Evolutionary conservation across 2,329 filamentous ascomycete species (phyloP).

Genomic region (Tolypocladium inflatum): DNA sequence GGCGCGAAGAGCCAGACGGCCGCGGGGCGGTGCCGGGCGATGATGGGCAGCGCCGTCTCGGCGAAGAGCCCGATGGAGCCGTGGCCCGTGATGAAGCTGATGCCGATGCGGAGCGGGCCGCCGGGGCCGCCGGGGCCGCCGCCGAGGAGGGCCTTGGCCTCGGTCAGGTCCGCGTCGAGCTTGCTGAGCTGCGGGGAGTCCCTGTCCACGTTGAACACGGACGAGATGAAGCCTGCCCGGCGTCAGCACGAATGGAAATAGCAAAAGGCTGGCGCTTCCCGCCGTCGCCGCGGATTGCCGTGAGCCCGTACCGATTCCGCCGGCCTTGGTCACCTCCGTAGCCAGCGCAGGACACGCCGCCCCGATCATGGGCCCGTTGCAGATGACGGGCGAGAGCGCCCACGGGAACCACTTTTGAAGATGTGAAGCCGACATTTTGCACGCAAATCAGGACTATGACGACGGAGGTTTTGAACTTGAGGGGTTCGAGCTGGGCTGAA

Average conservation of each 20-base stretch:
- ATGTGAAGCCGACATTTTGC: conserved; percentile 3
- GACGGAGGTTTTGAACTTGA: neutral
- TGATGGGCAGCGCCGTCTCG: conserved; percentile 36
- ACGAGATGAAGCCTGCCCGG: conserved; percentile 21
- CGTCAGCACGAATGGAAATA: neutral
- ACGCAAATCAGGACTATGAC: neutral
- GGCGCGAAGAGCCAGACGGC: conserved; percentile 62
- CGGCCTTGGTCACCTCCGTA: conserved; percentile 27
- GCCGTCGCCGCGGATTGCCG: neutral
- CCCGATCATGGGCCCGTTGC: conserved; percentile 27
- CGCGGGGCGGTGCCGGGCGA: conserved; percentile 42
- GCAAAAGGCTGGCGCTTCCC: neutral
- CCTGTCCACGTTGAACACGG: conserved; percentile 17
- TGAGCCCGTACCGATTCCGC: conserved; percentile 23
- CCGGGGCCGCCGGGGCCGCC: conserved; percentile 11
- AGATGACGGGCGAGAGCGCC: conserved; percentile 18
- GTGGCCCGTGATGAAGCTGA: conserved; percentile 46
- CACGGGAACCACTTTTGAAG: conserved; percentile 20
- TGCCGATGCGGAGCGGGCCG: conserved; percentile 47
- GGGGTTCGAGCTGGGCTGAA: neutral
- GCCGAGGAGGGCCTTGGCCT: conserved; percentile 17
- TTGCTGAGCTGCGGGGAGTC: conserved; percentile 20
- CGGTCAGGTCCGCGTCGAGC: conserved; percentile 21
- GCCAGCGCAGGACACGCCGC: conserved; percentile 22
- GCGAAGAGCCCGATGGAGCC: conserved; percentile 27